These are phyloP conservation scores for Cladobotryum protrusum DNA, from an alignment of 2,329 filamentous ascomycete genomes.

Conservation along the genomic window DNA sequence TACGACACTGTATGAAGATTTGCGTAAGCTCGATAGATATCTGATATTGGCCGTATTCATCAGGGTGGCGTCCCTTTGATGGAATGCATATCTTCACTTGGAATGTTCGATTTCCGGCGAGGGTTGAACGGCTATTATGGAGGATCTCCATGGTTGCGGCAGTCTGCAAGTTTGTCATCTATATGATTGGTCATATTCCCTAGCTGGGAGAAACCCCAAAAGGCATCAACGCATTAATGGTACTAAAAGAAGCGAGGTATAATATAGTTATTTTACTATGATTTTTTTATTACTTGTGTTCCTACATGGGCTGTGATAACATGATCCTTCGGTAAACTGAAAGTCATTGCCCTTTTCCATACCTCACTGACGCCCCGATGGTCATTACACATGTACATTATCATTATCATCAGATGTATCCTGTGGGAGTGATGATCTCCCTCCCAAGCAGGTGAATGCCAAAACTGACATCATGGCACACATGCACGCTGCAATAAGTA, in stretches of 20 bases:
- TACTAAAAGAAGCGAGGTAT: no score
- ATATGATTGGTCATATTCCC: neutral
- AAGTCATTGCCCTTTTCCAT: no score
- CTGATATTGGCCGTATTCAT: neutral
- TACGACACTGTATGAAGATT: neutral
- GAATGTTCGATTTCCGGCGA: neutral
- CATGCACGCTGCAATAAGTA: neutral
- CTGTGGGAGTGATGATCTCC: neutral
- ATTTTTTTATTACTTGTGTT: no score
- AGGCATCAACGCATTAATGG: no score
- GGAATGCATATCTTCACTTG: neutral
- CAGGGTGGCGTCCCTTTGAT: neutral
- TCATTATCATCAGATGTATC: no score
- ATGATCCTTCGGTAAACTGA: no score
- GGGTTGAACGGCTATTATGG: neutral
- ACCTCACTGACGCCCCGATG: no score
- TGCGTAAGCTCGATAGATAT: no score
- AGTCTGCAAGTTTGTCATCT: neutral
- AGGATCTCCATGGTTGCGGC: neutral
- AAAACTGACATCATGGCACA: neutral
- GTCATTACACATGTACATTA: no score
- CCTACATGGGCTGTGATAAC: no score
- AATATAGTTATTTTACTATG: no score
- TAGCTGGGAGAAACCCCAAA: neutral
- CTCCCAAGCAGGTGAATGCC: neutral